Evolutionary conservation across 441 rosid species (phyloP).

Genomic region (Jatropha podagrica): DNA sequence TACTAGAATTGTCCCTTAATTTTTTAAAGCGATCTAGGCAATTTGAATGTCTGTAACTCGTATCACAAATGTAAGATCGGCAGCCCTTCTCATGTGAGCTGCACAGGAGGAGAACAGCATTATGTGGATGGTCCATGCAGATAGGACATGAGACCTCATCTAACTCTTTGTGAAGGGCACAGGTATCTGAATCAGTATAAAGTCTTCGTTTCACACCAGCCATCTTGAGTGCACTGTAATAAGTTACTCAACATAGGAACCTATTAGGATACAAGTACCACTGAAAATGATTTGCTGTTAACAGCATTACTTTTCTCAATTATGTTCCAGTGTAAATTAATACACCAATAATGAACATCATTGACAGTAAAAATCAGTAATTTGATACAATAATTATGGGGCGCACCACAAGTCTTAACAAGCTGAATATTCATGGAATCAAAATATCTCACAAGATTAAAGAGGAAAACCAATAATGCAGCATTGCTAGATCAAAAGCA

Average conservation of each 20-base stretch:
- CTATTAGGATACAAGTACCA: conserved; percentile 44
- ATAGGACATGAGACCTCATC: conserved; percentile 75
- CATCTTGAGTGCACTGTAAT: conserved; percentile 88
- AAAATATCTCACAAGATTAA: neutral
- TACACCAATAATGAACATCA: neutral
- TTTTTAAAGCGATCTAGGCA: conserved; percentile 75
- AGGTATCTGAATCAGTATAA: conserved; percentile 68
- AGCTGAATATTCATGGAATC: neutral
- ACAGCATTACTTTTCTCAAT: neutral
- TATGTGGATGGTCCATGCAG: conserved; percentile 85
- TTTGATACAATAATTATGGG: neutral
- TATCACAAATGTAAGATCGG: conserved; percentile 72
- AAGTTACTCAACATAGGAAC: conserved; percentile 68
- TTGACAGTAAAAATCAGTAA: neutral
- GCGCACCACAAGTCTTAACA: neutral
- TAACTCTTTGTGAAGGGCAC: conserved; percentile 71
- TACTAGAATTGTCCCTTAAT: conserved; percentile 40
- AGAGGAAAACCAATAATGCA: neutral
- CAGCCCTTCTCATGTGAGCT: conserved; percentile 75
- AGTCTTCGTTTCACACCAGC: conserved; percentile 90
- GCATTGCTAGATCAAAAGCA: neutral
- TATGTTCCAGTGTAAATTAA: neutral
- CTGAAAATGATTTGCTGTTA: conserved; percentile 22
- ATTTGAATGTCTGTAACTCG: conserved; percentile 81
- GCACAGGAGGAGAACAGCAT: conserved; percentile 70